Evolutionary conservation across 192 early-diverging fungal genomes (phyloP).

Genomic region (Linnemannia zychae): DNA sequence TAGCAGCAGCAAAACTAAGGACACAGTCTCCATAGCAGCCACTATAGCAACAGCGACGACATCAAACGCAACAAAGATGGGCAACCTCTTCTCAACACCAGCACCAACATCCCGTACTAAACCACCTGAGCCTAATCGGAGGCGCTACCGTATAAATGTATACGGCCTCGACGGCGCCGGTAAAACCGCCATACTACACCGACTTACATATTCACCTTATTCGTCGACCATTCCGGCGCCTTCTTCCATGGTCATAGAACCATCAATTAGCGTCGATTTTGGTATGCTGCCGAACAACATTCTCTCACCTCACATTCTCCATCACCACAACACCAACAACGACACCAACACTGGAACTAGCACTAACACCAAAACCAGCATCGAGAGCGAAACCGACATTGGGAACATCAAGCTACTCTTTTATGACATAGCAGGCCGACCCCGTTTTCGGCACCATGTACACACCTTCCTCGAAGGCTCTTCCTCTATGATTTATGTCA

Average conservation of each 20-base stretch:
- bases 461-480: not conserved
- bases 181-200: not conserved
- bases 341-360: not conserved
- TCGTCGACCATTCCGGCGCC: not conserved
- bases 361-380: not conserved
- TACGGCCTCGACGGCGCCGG: not conserved
- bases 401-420: not conserved
- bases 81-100: not conserved
- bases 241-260: not conserved
- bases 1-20: too few species aligned
- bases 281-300: not conserved
- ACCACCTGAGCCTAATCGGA: not conserved
- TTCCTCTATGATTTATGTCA: not conserved
- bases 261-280: not conserved
- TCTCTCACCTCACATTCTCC: not conserved
- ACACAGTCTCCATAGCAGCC: too few species aligned
- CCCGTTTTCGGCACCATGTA: not conserved
- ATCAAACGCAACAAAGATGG: not conserved
- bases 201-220: not conserved
- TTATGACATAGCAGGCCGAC: not conserved
- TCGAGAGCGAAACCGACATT: too few species aligned
- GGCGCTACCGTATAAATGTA: not conserved
- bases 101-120: not conserved
- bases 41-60: too few species aligned
- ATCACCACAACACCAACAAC: not conserved